These are phyloP conservation scores for Dissophora ornata DNA, from an alignment of 192 early-diverging fungal genomes.

Conservation along the genomic window DNA sequence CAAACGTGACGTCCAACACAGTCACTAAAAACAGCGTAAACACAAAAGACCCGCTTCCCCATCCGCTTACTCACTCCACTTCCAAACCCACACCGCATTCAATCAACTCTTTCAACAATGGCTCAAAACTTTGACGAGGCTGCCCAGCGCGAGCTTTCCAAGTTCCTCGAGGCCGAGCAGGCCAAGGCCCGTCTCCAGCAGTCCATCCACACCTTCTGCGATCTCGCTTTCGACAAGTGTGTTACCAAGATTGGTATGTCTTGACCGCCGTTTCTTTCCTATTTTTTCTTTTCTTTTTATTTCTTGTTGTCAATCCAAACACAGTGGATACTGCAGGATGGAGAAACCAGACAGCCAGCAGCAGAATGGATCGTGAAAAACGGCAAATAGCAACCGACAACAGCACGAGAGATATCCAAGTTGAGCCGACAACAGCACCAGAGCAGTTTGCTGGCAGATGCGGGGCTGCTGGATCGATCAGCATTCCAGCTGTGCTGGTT, in stretches of 20 bases:
- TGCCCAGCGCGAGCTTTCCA: constrained; percentile 65
- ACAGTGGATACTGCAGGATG: too few species aligned
- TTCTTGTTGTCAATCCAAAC: too few species aligned
- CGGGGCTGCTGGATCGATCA: too few species aligned
- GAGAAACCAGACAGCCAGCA: too few species aligned
- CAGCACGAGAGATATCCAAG: too few species aligned
- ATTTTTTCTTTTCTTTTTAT: background rate
- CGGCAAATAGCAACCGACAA: too few species aligned
- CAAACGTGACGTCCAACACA: constrained; percentile 3
- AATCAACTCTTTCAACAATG: constrained; percentile 38
- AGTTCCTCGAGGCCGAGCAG: constrained; percentile 69
- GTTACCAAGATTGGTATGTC: constrained; percentile 62
- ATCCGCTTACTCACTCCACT: background rate
- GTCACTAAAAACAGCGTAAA: background rate
- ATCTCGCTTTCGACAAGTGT: constrained; percentile 79
- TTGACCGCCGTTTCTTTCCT: background rate
- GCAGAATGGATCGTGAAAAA: too few species aligned
- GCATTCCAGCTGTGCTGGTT: too few species aligned
- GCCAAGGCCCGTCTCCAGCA: constrained; percentile 68
- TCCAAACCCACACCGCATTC: background rate
- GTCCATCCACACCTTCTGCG: constrained; percentile 70
- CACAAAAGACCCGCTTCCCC: background rate
- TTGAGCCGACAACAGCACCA: too few species aligned
- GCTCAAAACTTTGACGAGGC: constrained; percentile 62
- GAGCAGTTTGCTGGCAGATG: too few species aligned